Conservation (phyloP, 305 asterid genomes). For the Fraxinus dipetala region DNA sequence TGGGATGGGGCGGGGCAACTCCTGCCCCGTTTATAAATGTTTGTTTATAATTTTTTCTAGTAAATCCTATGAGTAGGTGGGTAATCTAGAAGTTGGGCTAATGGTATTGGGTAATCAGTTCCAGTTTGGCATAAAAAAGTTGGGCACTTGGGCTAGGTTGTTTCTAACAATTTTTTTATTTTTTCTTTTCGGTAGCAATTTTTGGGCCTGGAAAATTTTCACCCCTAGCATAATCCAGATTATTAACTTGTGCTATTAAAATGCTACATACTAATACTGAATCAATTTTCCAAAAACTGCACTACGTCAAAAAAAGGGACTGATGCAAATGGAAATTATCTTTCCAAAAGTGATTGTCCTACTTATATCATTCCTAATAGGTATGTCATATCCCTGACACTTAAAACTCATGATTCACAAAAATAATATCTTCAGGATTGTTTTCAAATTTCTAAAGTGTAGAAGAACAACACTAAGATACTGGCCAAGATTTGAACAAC, state of each 20-base stretch:
- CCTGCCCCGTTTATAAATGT: background rate
- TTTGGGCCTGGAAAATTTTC: background rate
- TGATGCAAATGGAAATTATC: background rate
- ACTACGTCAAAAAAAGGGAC: background rate
- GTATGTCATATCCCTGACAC: background rate
- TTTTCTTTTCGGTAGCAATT: background rate
- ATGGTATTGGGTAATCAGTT: background rate
- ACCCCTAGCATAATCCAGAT: background rate
- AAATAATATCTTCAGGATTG: background rate
- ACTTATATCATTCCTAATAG: background rate
- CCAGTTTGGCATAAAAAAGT: background rate
- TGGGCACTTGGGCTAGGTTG: background rate
- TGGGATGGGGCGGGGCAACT: background rate
- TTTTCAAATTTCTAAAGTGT: background rate
- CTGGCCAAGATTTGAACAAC: background rate
- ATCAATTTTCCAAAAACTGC: background rate
- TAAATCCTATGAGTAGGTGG: background rate
- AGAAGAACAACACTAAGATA: background rate
- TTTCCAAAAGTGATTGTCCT: background rate
- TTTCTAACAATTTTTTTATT: background rate
- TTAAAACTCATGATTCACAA: background rate
- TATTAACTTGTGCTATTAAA: background rate
- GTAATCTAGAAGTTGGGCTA: background rate
- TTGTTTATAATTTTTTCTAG: background rate
- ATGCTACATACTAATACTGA: background rate